Conservation (phyloP, 352 stramenopile species). For the Elongisporangium anandrum region DNA sequence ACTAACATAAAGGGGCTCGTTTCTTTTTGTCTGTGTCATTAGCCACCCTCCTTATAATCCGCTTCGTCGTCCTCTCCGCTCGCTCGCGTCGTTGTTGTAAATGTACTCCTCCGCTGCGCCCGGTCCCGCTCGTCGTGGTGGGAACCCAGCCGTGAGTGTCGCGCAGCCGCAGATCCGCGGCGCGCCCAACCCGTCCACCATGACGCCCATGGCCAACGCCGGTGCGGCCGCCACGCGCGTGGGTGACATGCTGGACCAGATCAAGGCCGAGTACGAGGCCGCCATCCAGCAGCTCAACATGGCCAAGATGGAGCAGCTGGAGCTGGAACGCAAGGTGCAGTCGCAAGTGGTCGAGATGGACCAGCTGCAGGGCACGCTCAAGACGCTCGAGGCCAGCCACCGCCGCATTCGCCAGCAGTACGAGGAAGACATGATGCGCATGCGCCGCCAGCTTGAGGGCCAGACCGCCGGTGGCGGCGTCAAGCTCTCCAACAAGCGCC, state of each 20-base stretch:
- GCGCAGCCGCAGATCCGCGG: slow-evolving; percentile 58
- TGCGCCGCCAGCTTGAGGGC: slow-evolving; percentile 77
- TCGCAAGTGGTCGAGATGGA: slow-evolving; percentile 86
- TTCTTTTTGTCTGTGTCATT: neutral
- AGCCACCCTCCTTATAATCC: slow-evolving; percentile 1
- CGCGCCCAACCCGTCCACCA: slow-evolving; percentile 33
- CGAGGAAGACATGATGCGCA: slow-evolving; percentile 80
- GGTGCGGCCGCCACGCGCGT: slow-evolving; percentile 48
- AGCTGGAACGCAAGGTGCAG: slow-evolving; percentile 85
- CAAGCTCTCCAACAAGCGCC: slow-evolving; percentile 57
- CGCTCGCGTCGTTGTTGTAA: slow-evolving; percentile 1
- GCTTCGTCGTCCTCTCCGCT: neutral
- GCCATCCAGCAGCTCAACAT: slow-evolving; percentile 85
- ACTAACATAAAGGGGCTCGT: neutral
- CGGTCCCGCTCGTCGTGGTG: slow-evolving; percentile 47
- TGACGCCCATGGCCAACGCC: slow-evolving; percentile 39
- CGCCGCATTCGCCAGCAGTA: slow-evolving; percentile 81
- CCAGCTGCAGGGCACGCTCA: slow-evolving; percentile 85
- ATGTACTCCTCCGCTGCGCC: slow-evolving; percentile 76
- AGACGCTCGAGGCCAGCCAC: slow-evolving; percentile 80
- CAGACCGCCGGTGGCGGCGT: slow-evolving; percentile 17
- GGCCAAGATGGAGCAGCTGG: slow-evolving; percentile 85
- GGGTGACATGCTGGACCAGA: slow-evolving; percentile 79
- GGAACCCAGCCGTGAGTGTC: slow-evolving; percentile 59
- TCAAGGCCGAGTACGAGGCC: slow-evolving; percentile 81